A percentile compares a stretch with the other conserved stretches of the same genome.
Conservation (phyloP, 257 asterid species). For the Jacaranda mimosifolia region DNA sequence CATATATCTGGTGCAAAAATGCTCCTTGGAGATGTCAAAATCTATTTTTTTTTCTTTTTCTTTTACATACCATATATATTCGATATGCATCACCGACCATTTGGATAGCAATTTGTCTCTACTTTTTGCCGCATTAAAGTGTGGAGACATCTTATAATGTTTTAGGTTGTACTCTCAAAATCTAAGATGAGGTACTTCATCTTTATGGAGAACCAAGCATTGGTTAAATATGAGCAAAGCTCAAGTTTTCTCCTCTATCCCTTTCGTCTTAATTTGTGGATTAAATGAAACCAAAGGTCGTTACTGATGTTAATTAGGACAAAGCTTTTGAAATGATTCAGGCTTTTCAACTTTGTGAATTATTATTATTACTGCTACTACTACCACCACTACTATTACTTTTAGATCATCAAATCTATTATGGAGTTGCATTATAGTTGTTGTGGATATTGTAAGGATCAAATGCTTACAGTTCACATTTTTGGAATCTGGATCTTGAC, state of each 20-base stretch:
- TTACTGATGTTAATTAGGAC: background rate
- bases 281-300: background rate
- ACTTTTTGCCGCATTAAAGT: background rate
- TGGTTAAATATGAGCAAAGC: background rate
- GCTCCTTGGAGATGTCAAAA: background rate
- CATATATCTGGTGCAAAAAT: slow-evolving; percentile 1
- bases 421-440: slow-evolving; percentile 13
- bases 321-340: background rate
- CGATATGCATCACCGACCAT: background rate
- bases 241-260: background rate
- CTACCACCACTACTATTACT: background rate
- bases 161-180: background rate
- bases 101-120: background rate
- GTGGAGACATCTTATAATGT: background rate
- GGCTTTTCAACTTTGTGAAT: background rate
- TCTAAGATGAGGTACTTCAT: background rate
- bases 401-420: slow-evolving; percentile 1
- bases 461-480: background rate
- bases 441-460: background rate
- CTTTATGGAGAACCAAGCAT: background rate
- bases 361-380: no score
- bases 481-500: background rate
- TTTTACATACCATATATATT: background rate
- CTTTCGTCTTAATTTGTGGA: background rate
- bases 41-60: background rate